Conservation (phyloP, 345 rosid species). For the Heritiera fomes region DNA sequence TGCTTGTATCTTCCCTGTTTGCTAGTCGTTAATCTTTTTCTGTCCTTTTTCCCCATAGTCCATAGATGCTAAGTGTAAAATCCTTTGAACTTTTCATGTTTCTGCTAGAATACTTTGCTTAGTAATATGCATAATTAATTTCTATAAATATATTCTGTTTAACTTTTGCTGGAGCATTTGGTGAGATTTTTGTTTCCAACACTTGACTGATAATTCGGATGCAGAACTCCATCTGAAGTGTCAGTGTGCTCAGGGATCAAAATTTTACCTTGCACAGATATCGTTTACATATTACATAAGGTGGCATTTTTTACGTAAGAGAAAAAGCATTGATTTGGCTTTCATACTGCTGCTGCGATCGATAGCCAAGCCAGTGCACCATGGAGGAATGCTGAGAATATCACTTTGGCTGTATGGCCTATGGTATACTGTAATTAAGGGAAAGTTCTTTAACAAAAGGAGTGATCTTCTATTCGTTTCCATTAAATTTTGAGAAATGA, state of each 20-base stretch:
- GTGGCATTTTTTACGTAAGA: no score
- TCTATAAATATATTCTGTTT: not conserved
- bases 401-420: no score
- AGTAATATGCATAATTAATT: not conserved
- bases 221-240: not conserved
- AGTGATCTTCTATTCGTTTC: no score
- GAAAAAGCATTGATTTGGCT: no score
- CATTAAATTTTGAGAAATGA: no score
- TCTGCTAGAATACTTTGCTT: not conserved
- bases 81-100: not conserved
- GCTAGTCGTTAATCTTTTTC: not conserved
- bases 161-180: not conserved
- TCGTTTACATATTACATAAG: no score
- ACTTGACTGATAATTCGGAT: not conserved
- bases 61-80: not conserved
- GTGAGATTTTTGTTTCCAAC: not conserved
- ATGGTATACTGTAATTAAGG: no score
- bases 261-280: not conserved
- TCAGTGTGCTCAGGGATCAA: not conserved
- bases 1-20: not conserved
- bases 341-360: no score
- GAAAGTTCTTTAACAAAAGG: no score
- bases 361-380: no score
- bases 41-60: no score
- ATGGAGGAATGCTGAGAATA: no score